Base-by-base conservation (phyloP, 75 land plant genomes). In the Pinus taeda region DNA sequence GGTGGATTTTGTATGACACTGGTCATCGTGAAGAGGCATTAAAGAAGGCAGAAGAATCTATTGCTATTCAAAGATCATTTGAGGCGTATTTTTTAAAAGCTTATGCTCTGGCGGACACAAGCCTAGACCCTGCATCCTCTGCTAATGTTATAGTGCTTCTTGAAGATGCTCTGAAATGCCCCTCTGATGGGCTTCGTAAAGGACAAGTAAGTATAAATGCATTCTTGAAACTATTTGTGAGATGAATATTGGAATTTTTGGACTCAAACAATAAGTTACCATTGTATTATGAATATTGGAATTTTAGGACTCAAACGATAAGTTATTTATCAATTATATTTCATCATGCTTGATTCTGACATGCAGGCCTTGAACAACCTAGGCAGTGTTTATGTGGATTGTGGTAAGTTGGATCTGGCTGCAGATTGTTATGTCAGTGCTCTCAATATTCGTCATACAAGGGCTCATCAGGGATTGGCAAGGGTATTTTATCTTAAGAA, bases 401-500 rank as follows among this genome's bases (percentile, higher is more conserved):
- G 87, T 80, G 86, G 77, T 57, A 87, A 90, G 79, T 83, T 90
- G 65, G 90, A 93, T 75, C 83, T 80, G 56, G 98, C 98, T 79
- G 89, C 82, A 18, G 89, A 90, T 57, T 91, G 97, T 81, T 95
- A 93, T 71, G 66, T 84, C 59, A 95, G 80, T 75, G 98, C 98
- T 30, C 87, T 95, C 12, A 79, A 90, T 57, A 95, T 95, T 33
- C 91, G 91, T 74, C 98, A 95, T 71, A 95, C 98, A 63, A 79
- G 98, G 75, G 98, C 98, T 65, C 98, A 95, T 79, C 97, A 95
- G 76, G 98, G 98, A 57, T 79, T 95, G 57, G 98, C 98, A 77
- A 90, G 97, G 60, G 97, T 95, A 20, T 87, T 83, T 77, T 80
- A 83, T 64, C 84, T 93, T 9, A 93, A 87, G 81, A 87, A 89